phyloP scores from a whole-genome alignment of 1,139 yeast genomes.

The Pichiaceae sp. region DNA sequence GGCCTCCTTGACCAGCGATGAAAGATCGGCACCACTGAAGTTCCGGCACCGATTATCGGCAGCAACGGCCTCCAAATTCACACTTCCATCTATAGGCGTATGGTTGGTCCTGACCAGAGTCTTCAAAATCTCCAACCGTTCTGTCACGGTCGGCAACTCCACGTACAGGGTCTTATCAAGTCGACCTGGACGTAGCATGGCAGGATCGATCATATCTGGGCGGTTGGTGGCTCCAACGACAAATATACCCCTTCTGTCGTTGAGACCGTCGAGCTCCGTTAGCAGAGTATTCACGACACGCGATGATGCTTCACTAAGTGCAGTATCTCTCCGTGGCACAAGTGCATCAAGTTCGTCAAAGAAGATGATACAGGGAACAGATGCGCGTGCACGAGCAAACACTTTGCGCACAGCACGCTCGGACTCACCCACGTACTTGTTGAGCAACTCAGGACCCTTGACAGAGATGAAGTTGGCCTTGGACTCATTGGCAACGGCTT shows the following conservation, averaged over 20 bases:
- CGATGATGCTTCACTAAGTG: constrained; percentile 83
- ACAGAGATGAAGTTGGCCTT: constrained; percentile 92
- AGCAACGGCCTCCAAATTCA: constrained; percentile 56
- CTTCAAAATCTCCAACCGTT: constrained; percentile 70
- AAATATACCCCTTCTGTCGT: constrained; percentile 85
- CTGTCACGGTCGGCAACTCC: constrained; percentile 74
- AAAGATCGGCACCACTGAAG: constrained; percentile 93
- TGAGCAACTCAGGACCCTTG: constrained; percentile 89
- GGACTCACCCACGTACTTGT: constrained; percentile 94
- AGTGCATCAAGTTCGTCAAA: constrained; percentile 95
- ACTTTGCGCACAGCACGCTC: constrained; percentile 95
- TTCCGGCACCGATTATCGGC: constrained; percentile 74
- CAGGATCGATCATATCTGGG: constrained; percentile 98
- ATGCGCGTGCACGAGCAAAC: constrained; percentile 87
- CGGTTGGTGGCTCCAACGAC: constrained; percentile 96
- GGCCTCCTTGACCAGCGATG: constrained; percentile 87
- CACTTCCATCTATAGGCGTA: constrained; percentile 65
- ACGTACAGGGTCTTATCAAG: constrained; percentile 88
- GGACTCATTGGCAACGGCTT: constrained; percentile 96
- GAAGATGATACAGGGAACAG: constrained; percentile 90
- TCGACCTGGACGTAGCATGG: constrained; percentile 96
- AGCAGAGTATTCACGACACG: constrained; percentile 90
- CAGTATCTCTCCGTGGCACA: constrained; percentile 87
- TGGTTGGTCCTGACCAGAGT: constrained; percentile 66
- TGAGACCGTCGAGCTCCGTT: constrained; percentile 91